Percentiles rank a stretch among this genome's conserved stretches.
Evolutionary conservation across 805 yeast species (phyloP).

Genomic region (Wilhelminamyces savonicus): DNA sequence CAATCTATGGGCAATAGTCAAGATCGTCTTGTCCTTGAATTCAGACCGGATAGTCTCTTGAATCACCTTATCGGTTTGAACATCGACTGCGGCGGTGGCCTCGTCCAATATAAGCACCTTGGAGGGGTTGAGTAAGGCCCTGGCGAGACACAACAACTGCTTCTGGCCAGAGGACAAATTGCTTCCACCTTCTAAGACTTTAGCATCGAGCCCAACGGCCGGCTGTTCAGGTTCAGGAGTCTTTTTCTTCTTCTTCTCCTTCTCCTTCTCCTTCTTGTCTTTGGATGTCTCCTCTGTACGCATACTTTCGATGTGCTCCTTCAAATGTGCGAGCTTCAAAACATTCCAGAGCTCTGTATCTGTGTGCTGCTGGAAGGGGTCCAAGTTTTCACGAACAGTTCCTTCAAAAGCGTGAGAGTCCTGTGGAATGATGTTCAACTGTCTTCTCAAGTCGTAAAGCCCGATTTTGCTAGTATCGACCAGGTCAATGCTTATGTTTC

Average conservation of each 20-base stretch:
- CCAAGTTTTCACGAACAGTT: slow-evolving; percentile 18
- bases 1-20: slow-evolving; percentile 22
- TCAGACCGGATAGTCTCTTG: slow-evolving; percentile 19
- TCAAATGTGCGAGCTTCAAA: slow-evolving; percentile 20
- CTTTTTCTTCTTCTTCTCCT: slow-evolving; percentile 1
- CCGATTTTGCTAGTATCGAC: slow-evolving; percentile 17
- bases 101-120: slow-evolving; percentile 15
- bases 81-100: slow-evolving; percentile 19
- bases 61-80: slow-evolving; percentile 21
- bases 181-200: slow-evolving; percentile 17
- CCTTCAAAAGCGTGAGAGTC: slow-evolving; percentile 22
- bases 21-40: slow-evolving; percentile 18
- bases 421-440: slow-evolving; percentile 24
- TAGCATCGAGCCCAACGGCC: slow-evolving; percentile 9
- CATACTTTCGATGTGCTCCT: slow-evolving; percentile 18
- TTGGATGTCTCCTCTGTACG: slow-evolving; percentile 10
- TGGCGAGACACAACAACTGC: slow-evolving; percentile 18
- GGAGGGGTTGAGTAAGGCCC: slow-evolving; percentile 15
- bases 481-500: slow-evolving; percentile 18
- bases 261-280: slow-evolving; percentile 4
- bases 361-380: slow-evolving; percentile 15
- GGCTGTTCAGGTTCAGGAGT: neutral
- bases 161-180: slow-evolving; percentile 20
- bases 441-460: slow-evolving; percentile 18
- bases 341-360: slow-evolving; percentile 21